Base-by-base conservation (phyloP, 2,329 filamentous ascomycete species). In the Colletotrichum brevisporum region DNA sequence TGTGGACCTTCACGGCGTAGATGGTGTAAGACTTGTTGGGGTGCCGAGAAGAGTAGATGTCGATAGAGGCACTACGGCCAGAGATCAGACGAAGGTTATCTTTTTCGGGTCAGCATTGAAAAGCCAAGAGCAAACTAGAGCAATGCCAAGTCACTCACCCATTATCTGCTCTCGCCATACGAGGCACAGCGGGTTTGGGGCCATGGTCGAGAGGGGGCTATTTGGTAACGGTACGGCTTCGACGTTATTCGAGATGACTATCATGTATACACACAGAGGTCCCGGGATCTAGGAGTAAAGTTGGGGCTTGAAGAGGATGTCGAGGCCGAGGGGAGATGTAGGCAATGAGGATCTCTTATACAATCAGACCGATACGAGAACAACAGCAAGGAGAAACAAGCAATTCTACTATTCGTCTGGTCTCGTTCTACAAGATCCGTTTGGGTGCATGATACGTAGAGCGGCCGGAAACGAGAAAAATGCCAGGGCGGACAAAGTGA, bases 1-100 rank as follows among this genome's bases (percentile, higher is more conserved):
- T 93, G 79, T 95, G 91, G 66, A 92, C 90, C 80, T 91, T 91
- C 58, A 90, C 86, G 36, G 96, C 91, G 4, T 93, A 92, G 76
- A 96, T 95, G 21, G 63, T 68, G 39, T 59, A 70, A 8, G 63
- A 47, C 47, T 63, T 68, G n/a, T 63, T 58, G 13, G 67, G 67
- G 31, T 67, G 56, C 21, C 64, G 57, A 26, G 67, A 52, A 5
- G 67, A 68, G 31, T 62, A 62, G 27, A 70, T 63, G 47, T 70
- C 67, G 24, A 70, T 51, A 27, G 47, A 27, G 18, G 63, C 67
- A 54, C 64, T 67, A 3, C 64, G 63, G 16, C 64, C 67, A 5
- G 67, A 70, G 45, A 63, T 63, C 27, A 68, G 50, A 15, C 57
- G 64, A 18, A 70, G 47, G 47, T 70, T 70, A 6, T 62, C 67